These are phyloP conservation scores for Conidiobolus incongruus DNA, from an alignment of 371 early-diverging fungal genomes.

Conservation along the genomic window DNA sequence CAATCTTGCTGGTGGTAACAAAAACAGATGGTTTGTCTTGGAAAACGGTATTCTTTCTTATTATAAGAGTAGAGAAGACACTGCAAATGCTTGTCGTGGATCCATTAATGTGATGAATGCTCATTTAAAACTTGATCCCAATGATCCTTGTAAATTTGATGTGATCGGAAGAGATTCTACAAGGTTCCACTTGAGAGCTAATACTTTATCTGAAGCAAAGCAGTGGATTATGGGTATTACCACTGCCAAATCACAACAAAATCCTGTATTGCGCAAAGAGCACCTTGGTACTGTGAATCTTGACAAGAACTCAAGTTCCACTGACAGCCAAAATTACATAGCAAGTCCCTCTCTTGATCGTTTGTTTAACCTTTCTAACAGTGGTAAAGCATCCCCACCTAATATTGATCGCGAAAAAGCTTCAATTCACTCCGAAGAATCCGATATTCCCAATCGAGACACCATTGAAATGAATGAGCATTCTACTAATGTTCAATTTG, in stretches of 20 bases:
- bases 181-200: constrained; percentile 38
- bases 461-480: not conserved
- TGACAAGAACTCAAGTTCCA: too few species aligned
- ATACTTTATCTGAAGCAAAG: constrained; percentile 36
- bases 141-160: constrained; percentile 45
- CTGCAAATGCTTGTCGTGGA: constrained; percentile 46
- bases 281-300: too few species aligned
- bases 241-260: constrained; percentile 24
- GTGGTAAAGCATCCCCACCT: too few species aligned
- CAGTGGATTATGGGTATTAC: constrained; percentile 53
- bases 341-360: too few species aligned
- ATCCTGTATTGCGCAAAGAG: too few species aligned
- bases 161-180: constrained; percentile 45
- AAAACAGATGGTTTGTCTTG: constrained; percentile 50
- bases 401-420: too few species aligned
- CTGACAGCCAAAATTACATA: too few species aligned
- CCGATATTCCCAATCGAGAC: too few species aligned
- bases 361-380: too few species aligned
- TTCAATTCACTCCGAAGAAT: too few species aligned
- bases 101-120: constrained; percentile 44
- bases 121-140: constrained; percentile 25
- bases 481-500: constrained; percentile 2
- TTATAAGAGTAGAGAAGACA: constrained; percentile 46
- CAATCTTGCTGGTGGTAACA: constrained; percentile 66
- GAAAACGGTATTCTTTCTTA: constrained; percentile 52